Percentiles rank a stretch among this genome's conserved stretches.
Conservation (phyloP, 2,329 filamentous ascomycete genomes). For the Neopestalotiopsis sp. region DNA sequence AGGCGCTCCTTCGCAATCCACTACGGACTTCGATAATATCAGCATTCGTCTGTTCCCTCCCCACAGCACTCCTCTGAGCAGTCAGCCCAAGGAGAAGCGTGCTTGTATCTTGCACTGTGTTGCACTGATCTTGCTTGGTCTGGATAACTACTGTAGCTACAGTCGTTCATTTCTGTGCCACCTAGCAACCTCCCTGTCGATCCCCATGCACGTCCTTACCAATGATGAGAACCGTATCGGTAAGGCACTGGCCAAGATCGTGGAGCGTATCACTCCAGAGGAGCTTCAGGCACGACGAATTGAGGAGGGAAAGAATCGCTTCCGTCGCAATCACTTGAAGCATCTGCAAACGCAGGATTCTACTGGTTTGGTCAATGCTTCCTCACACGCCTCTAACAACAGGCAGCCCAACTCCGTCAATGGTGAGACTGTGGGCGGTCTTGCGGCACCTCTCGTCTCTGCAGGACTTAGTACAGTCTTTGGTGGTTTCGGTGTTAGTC, state of each 20-base stretch:
- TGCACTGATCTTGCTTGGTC: conserved; percentile 74
- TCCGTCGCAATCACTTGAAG: conserved; percentile 67
- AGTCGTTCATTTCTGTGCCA: conserved; percentile 75
- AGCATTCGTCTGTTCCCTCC: conserved; percentile 62
- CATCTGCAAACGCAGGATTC: conserved; percentile 53
- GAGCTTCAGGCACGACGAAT: conserved; percentile 67
- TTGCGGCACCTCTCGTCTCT: conserved; percentile 78
- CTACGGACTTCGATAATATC: conserved; percentile 54
- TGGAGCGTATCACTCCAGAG: conserved; percentile 71
- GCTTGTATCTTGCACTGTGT: conserved; percentile 74
- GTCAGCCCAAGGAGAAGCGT: conserved; percentile 65
- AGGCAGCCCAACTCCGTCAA: conserved; percentile 51
- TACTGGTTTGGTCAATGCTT: conserved; percentile 60
- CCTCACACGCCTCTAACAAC: conserved; percentile 9
- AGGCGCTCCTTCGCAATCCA: conserved; percentile 39
- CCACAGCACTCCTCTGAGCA: conserved; percentile 64
- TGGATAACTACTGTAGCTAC: conserved; percentile 79
- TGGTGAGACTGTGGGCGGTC: conserved; percentile 72
- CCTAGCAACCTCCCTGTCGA: conserved; percentile 72
- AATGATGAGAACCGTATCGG: conserved; percentile 79
- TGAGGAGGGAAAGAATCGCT: conserved; percentile 65
- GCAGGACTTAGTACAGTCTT: conserved; percentile 82
- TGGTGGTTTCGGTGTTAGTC: conserved; percentile 76
- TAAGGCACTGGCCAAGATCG: conserved; percentile 74
- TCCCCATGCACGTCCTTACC: conserved; percentile 68